Base-by-base conservation (phyloP, 2,329 filamentous ascomycete genomes). In the Neurospora crassa region DNA sequence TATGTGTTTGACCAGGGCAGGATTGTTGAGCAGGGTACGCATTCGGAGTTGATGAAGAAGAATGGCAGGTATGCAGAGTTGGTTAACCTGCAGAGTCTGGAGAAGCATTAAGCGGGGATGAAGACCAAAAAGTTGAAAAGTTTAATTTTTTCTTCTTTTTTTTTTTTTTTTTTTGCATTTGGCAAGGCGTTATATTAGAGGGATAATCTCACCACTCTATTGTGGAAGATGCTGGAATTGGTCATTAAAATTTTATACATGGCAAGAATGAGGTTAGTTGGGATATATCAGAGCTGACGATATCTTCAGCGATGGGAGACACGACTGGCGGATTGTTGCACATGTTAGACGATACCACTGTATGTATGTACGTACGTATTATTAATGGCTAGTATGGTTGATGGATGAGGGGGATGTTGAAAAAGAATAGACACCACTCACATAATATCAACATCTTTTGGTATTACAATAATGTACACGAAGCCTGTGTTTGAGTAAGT, bases 1-100 rank as follows among this genome's bases (percentile, higher is more conserved):
- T 97, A 96, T 75, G 95, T 98, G n/a, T 96, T 98, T 79, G 94
- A 97, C 80, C 90, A 92, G 76, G 96, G 95, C 8, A 87, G 89
- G 72, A 88, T 98, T 63, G 92, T 96, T 1, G 95, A 98, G 83
- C 87, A 88, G 75, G 95, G 95, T 5, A 93, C 89, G 10, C 95
- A 98, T 78, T 77, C 83, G 0, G 91, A 93, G 78, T 79, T 95
- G 76, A 89, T 92, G 86, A 86, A 84, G 75, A 86, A 84, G 78
- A 89, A 89, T 74, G 91, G 92, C 3, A 85, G 91, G 68, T 96
- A 96, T 78, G 89, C 88, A 11, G 92, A 95, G 82, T 80, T 96
- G 74, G 92, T 95, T 68, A 92, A 92, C 75, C 82, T 95, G 76
- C 92, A 96, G 84, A 93, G 90, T 79, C 81, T 96, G 77, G 91